Evolutionary conservation across 495 filamentous ascomycete genomes (phyloP).

Genomic region (Neurospora cerealis): DNA sequence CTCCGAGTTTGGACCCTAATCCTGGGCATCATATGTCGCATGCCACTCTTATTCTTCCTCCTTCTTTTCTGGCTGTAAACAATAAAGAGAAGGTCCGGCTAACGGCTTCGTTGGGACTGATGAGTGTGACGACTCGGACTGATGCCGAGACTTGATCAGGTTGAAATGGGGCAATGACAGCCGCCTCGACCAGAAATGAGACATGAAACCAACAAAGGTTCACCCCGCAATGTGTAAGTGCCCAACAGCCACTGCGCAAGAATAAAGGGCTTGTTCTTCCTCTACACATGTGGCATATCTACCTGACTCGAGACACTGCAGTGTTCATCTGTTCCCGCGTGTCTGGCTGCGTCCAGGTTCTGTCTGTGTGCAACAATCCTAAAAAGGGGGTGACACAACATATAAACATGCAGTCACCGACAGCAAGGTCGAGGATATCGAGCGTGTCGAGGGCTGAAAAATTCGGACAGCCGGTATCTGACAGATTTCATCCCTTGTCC

Average conservation of each 20-base stretch:
- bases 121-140: background rate
- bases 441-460: background rate
- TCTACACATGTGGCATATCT: constrained; percentile 5
- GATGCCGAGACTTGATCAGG: constrained; percentile 2
- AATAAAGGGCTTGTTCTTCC: background rate
- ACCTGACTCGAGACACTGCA: background rate
- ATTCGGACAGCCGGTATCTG: background rate
- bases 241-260: constrained; percentile 9
- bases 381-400: background rate
- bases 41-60: background rate
- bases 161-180: constrained; percentile 1
- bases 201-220: constrained; percentile 5
- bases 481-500: background rate
- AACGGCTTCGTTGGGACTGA: background rate
- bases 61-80: background rate
- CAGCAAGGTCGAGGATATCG: background rate
- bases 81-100: background rate
- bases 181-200: background rate
- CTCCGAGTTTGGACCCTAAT: background rate
- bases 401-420: background rate
- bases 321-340: background rate
- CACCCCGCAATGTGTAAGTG: constrained; percentile 12
- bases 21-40: background rate
- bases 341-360: background rate
- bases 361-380: background rate